A percentile compares a stretch with the other conserved stretches of the same genome.
These are phyloP conservation scores for Syzygium aqueum DNA, from an alignment of 345 rosid genomes.

Conservation along the genomic window DNA sequence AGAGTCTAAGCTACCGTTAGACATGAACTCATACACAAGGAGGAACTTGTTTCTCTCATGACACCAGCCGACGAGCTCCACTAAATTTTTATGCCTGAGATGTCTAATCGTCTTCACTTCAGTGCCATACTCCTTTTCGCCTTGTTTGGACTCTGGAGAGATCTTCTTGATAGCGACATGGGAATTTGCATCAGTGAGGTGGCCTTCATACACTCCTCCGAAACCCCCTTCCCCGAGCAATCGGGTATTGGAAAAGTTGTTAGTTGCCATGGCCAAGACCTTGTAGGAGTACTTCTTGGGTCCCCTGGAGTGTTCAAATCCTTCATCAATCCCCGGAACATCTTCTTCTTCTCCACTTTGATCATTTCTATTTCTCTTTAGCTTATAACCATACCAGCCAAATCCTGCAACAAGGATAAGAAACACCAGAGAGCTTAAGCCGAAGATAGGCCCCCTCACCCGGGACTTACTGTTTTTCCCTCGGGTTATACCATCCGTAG, in stretches of 20 bases:
- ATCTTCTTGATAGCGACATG: neutral
- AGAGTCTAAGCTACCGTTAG: constrained; percentile 3
- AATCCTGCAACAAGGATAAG: neutral
- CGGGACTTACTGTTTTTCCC: neutral
- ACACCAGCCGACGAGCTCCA: neutral
- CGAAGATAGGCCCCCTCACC: neutral
- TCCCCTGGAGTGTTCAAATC: neutral
- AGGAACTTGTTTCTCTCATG: neutral
- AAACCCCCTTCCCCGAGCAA: neutral
- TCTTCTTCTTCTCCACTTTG: neutral
- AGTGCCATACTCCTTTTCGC: neutral
- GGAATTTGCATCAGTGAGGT: neutral
- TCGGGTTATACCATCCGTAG: neutral
- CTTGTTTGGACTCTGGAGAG: neutral
- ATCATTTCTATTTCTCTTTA: neutral
- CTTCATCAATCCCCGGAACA: neutral
- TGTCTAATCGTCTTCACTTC: neutral
- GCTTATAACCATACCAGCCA: neutral
- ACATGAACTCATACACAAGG: constrained; percentile 1
- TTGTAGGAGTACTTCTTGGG: neutral
- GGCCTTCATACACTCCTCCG: neutral
- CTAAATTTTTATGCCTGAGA: neutral
- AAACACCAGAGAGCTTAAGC: neutral
- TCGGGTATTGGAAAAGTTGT: neutral
- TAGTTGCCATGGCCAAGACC: neutral